These are phyloP conservation scores for Kodamaea leandrae DNA, from an alignment of 805 yeast species.

Conservation along the genomic window DNA sequence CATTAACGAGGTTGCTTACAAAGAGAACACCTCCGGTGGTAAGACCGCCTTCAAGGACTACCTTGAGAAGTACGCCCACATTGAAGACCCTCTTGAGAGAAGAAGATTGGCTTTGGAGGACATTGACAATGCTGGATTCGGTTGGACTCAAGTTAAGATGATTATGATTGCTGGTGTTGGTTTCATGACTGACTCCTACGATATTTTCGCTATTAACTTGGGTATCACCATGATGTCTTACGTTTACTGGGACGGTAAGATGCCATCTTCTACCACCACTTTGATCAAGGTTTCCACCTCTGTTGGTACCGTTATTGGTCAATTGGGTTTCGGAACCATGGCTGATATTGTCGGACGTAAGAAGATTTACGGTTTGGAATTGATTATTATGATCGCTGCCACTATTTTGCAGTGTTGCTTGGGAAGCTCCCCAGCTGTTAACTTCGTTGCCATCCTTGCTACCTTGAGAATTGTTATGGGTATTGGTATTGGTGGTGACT, in stretches of 20 bases:
- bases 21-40: slow-evolving; percentile 53
- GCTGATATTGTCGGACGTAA: slow-evolving; percentile 87
- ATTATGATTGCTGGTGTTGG: slow-evolving; percentile 89
- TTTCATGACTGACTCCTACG: slow-evolving; percentile 89
- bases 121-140: slow-evolving; percentile 74
- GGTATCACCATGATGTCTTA: slow-evolving; percentile 76
- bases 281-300: slow-evolving; percentile 85
- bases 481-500: slow-evolving; percentile 97
- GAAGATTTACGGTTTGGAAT: slow-evolving; percentile 80
- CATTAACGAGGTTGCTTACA: slow-evolving; percentile 20
- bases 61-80: slow-evolving; percentile 74
- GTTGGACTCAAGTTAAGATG: slow-evolving; percentile 82
- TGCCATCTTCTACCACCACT: slow-evolving; percentile 73
- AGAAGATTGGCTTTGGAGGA: slow-evolving; percentile 82
- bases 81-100: slow-evolving; percentile 83
- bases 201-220: slow-evolving; percentile 85
- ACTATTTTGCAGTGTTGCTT: slow-evolving; percentile 73
- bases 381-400: slow-evolving; percentile 78
- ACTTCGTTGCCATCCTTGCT: slow-evolving; percentile 69
- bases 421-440: slow-evolving; percentile 70
- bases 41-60: slow-evolving; percentile 84
- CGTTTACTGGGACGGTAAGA: slow-evolving; percentile 64
- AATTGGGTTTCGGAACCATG: slow-evolving; percentile 75
- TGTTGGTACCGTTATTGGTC: slow-evolving; percentile 92
- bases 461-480: slow-evolving; percentile 87